Conservation (phyloP, 2,329 filamentous ascomycete species). For the Westerdykella aurantiaca region DNA sequence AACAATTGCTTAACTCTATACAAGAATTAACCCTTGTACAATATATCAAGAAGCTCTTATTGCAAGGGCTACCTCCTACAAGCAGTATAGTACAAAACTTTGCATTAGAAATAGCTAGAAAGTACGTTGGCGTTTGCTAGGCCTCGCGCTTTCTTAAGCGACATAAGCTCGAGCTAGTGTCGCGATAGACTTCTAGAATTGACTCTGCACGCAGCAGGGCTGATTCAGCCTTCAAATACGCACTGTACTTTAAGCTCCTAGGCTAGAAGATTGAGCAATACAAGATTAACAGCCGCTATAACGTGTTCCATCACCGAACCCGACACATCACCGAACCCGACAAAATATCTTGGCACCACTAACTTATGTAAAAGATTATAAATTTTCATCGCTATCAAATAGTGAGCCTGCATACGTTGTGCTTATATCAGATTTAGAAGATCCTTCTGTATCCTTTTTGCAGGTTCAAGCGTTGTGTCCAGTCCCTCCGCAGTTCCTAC, state of each 20-base stretch:
- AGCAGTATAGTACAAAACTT: conserved; percentile 6
- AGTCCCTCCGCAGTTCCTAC: too few species aligned
- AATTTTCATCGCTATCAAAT: too few species aligned
- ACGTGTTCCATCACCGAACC: too few species aligned
- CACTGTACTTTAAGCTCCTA: conserved; percentile 10
- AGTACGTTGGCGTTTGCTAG: conserved; percentile 6
- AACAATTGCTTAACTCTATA: conserved; percentile 1
- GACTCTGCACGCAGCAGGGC: conserved; percentile 13
- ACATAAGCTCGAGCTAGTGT: conserved; percentile 7
- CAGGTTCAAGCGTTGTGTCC: too few species aligned
- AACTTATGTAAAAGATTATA: too few species aligned
- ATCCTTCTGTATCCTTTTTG: too few species aligned
- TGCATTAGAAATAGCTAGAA: background rate
- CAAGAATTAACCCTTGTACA: conserved; percentile 12
- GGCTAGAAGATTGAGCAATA: background rate
- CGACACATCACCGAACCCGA: too few species aligned
- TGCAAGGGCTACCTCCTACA: conserved; percentile 11
- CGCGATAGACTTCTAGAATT: conserved; percentile 10
- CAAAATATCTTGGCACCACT: too few species aligned
- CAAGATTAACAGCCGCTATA: background rate
- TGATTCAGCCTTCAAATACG: conserved; percentile 14
- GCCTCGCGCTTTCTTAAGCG: conserved; percentile 10
- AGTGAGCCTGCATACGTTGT: too few species aligned
- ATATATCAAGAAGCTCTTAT: conserved; percentile 12
- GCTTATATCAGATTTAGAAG: too few species aligned